Percentiles rank a stretch among this genome's conserved stretches.
phyloP scores from a whole-genome alignment of 2,329 filamentous ascomycete genomes.

The Pseudocercospora fuligena region DNA sequence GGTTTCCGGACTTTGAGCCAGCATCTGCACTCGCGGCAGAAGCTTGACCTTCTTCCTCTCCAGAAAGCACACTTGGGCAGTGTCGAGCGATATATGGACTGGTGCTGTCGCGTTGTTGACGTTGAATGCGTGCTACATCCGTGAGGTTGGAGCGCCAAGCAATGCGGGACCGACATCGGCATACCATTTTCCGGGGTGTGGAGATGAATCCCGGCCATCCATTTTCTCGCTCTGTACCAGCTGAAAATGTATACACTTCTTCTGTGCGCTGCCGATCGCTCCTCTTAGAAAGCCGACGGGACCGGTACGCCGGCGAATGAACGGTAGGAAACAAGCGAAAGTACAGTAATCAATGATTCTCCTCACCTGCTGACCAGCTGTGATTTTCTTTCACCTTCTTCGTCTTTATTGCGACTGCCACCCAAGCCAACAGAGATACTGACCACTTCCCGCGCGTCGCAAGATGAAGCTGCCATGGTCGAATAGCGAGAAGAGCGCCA shows the following conservation, averaged over 20 bases:
- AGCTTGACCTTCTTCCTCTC: too few species aligned
- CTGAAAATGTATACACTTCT: not conserved
- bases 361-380: conserved; percentile 1
- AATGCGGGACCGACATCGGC: not conserved
- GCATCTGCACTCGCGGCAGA: too few species aligned
- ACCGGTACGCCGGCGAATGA: conserved; percentile 1
- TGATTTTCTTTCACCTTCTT: not conserved
- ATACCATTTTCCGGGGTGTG: too few species aligned
- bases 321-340: conserved; percentile 6
- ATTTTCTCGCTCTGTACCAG: not conserved
- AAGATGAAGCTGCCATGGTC: conserved; percentile 20
- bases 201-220: too few species aligned
- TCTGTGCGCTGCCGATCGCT: not conserved
- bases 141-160: too few species aligned
- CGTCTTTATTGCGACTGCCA: not conserved
- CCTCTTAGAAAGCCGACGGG: not conserved
- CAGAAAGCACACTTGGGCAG: too few species aligned
- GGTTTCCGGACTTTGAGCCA: too few species aligned
- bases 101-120: too few species aligned
- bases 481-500: conserved; percentile 7
- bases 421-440: not conserved
- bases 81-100: too few species aligned
- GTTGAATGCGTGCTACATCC: too few species aligned
- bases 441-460: not conserved
- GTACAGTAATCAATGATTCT: conserved; percentile 3